Base-by-base conservation (phyloP, 768 basidiomycete species). In the Boletellus emodensis region DNA sequence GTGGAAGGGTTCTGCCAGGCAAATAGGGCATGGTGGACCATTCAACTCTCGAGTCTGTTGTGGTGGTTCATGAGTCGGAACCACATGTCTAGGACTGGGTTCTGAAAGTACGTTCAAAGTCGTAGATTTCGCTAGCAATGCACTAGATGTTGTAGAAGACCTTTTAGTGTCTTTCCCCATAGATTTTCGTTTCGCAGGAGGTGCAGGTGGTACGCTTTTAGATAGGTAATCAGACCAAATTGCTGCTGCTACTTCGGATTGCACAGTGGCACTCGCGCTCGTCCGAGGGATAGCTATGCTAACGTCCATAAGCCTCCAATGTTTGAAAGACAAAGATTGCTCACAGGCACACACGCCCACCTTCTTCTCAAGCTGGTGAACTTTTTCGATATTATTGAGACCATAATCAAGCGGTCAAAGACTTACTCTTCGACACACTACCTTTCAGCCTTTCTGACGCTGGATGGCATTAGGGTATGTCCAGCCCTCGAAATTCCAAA, bases 1-100 rank as follows among this genome's bases (percentile, higher is more conserved):
- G 53, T 85, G 83, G 35, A 70, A 67, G 7, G 78, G 74, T 4
- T 56, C 54, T 40, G 62, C 62, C 17, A 67, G 63, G 62, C 83
- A 84, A 18, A 80, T 65, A 36, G 75, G 75, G 52, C 82, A 80
- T 1, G 50, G 46, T 1, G 49, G 52, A 48, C 41, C 44, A 38
- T 52, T 48, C 41, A 49, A 41, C n/a, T 32, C 46, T 6, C 15
- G 26, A 20, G 50, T 33, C 13, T 37, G 46, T 14, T 6, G 44
- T 32, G 34, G 18, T 24, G 36, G 44, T 28, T 41, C 22, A 39
- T 39, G 40, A 5, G 39, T 44, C 35, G 22, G 39, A 53, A 15
- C 10, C 7, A 17, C 37, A 1, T 30, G 41, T 13, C 41, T 39
- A 20, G 2, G 39, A 13, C 48, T 38, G 10, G 13, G 15, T 6